Evolutionary conservation across 129 eudicot genomes (phyloP).

Genomic region (Gnaphalium uliginosum): DNA sequence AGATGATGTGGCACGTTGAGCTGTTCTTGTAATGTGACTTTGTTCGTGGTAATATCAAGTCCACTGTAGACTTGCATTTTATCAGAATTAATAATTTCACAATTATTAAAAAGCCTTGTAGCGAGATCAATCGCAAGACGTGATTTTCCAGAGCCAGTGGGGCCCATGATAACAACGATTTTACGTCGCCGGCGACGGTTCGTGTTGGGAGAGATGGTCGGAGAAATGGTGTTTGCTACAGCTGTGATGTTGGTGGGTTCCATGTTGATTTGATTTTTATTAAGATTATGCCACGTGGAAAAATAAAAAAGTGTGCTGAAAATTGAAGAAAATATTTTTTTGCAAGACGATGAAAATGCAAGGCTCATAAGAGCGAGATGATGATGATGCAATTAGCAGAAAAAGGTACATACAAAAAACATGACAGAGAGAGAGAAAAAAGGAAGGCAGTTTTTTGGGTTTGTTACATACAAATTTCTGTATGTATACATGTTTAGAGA

Average conservation of each 20-base stretch:
- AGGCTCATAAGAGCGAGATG: conserved; percentile 21
- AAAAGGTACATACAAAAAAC: conserved; percentile 32
- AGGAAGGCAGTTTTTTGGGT: conserved; percentile 14
- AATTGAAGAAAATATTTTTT: background rate
- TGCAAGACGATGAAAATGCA: conserved; percentile 28
- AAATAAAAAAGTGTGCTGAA: background rate
- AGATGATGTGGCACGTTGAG: conserved; percentile 61
- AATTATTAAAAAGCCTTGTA: conserved; percentile 34
- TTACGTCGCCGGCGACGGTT: conserved; percentile 35
- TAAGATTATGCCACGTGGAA: conserved; percentile 25
- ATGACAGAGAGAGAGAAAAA: conserved; percentile 14
- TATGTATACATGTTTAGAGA: background rate
- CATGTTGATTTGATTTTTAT: conserved; percentile 8
- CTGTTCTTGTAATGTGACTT: conserved; percentile 56
- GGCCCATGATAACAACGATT: conserved; percentile 61
- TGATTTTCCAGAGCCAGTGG: conserved; percentile 86
- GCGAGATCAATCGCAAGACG: conserved; percentile 70
- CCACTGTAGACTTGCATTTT: conserved; percentile 78
- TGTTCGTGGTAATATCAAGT: conserved; percentile 74
- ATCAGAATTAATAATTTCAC: conserved; percentile 78
- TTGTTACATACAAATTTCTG: background rate
- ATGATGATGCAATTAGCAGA: conserved; percentile 26
- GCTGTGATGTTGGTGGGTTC: conserved; percentile 28
- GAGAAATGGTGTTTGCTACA: background rate
- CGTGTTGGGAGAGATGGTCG: background rate